Evolutionary conservation across 73 alveolate genomes (phyloP).

Genomic region (Effrenium voratum): DNA sequence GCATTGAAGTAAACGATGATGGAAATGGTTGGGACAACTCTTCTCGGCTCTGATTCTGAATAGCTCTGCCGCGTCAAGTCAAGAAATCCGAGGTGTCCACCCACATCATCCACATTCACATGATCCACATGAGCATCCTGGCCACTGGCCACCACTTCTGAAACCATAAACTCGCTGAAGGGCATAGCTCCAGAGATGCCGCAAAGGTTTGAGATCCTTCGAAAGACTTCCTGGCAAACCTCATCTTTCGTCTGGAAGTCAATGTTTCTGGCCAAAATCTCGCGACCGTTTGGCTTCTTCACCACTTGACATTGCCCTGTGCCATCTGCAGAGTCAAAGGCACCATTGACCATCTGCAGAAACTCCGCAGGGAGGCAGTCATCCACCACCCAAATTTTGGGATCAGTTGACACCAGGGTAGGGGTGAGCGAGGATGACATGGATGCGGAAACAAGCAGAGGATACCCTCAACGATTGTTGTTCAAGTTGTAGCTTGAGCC

Average conservation of each 20-base stretch:
- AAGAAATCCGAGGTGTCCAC: neutral
- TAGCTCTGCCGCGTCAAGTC: constrained; percentile 6
- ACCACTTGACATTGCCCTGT: neutral
- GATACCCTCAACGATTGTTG: too few species aligned
- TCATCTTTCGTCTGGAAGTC: constrained; percentile 29
- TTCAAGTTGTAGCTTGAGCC: too few species aligned
- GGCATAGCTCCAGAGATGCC: neutral
- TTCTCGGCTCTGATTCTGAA: neutral
- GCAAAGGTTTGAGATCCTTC: constrained; percentile 30
- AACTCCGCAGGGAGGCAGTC: constrained; percentile 17
- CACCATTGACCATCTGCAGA: constrained; percentile 2
- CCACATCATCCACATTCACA: constrained; percentile 29
- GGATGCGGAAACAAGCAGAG: too few species aligned
- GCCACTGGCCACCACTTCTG: constrained; percentile 26
- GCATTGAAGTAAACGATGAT: constrained; percentile 36
- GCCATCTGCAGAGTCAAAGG: neutral
- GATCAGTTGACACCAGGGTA: constrained; percentile 8
- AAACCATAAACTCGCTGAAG: constrained; percentile 30
- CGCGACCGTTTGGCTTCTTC: neutral
- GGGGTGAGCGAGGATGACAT: too few species aligned
- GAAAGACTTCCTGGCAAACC: constrained; percentile 38
- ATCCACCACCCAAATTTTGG: constrained; percentile 49
- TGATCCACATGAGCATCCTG: constrained; percentile 53
- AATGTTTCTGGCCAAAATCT: constrained; percentile 40
- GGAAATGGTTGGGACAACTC: constrained; percentile 52